phyloP scores from a whole-genome alignment of 495 filamentous ascomycete genomes.

The Trichoderma asperelloides region DNA sequence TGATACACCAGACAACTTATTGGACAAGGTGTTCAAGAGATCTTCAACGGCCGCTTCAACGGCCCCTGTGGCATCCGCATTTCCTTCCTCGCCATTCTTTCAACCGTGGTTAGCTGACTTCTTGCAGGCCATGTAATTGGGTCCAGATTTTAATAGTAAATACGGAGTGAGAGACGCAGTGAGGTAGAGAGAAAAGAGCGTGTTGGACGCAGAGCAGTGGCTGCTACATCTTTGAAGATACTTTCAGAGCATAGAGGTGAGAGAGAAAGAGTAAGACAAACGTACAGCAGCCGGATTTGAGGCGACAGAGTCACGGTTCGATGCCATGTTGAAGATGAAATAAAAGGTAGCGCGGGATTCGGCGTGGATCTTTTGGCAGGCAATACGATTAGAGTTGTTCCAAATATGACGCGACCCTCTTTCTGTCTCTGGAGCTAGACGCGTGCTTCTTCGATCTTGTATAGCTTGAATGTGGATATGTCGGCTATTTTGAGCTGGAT shows the following conservation, averaged over 20 bases:
- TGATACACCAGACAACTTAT: constrained; percentile 74
- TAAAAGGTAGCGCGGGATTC: not conserved
- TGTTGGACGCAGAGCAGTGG: not conserved
- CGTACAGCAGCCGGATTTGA: not conserved
- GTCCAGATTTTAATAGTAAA: not conserved
- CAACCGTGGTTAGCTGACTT: not conserved
- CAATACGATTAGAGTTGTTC: not conserved
- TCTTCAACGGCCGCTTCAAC: constrained; percentile 81
- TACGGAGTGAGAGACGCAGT: not conserved
- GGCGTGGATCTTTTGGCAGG: not conserved
- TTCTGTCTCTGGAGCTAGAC: not conserved
- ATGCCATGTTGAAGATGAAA: not conserved
- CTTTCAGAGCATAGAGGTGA: not conserved
- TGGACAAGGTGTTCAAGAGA: constrained; percentile 69
- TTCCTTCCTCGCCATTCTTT: constrained; percentile 14
- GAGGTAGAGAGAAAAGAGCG: not conserved
- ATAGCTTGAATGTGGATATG: not conserved
- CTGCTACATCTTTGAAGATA: too few species aligned
- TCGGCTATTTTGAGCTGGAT: not conserved
- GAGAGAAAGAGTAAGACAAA: not conserved
- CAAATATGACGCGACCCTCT: not conserved
- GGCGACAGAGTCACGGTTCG: not conserved
- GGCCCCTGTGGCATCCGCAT: constrained; percentile 59
- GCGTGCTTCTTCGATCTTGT: not conserved
- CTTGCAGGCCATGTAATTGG: not conserved